Base-by-base conservation (phyloP, 495 filamentous ascomycete genomes). In the Stereocaulon alpinum region DNA sequence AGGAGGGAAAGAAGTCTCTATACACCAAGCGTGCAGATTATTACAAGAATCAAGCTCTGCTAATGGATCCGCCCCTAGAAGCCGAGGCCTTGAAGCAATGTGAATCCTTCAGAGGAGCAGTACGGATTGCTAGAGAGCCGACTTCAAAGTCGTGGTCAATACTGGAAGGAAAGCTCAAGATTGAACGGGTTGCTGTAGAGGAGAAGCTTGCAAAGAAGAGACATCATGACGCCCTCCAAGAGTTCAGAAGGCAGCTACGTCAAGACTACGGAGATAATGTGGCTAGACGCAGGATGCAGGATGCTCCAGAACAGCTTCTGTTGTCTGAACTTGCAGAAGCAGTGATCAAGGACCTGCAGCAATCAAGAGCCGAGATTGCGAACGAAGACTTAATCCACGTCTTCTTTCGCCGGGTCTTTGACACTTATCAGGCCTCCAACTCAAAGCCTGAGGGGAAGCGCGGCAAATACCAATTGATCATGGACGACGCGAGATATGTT, bases 401-500 rank as follows among this genome's bases (percentile, higher is more conserved):
- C 14, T 56, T 63, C 18, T 60, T 67, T n/a, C 59, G 59, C 15
- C 47, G 30, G 9, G 59, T 67, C 9, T 55, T 56, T 12, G 47
- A 49, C 29, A 52, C 29, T 24, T 67, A 65, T 30, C 55, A 65
- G 40, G 37, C 37, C 27, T 40, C 49, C 27, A 15, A 29, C 14
- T 30, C 45, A 10, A 59, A 27, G 43, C 47, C 59, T n/a, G 48
- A 53, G 49, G 55, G 24, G 50, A 37, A 20, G 6, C 6, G 34
- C 24, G 45, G 50, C 22, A 34, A 56, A 5, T 68, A 68, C 42
- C 29, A 58, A 4, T 58, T 64, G 15, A 41, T 62, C 5, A 63
- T 68, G 37, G 63, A 60, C 22, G 66, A 68, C 44, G 66, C 65
- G 7, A 56, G 57, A 18, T 20, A 51, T 44, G 48, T 61, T 37